These are phyloP conservation scores for Fusarium ambrosium DNA, from an alignment of 2,329 filamentous ascomycete genomes.

Conservation along the genomic window DNA sequence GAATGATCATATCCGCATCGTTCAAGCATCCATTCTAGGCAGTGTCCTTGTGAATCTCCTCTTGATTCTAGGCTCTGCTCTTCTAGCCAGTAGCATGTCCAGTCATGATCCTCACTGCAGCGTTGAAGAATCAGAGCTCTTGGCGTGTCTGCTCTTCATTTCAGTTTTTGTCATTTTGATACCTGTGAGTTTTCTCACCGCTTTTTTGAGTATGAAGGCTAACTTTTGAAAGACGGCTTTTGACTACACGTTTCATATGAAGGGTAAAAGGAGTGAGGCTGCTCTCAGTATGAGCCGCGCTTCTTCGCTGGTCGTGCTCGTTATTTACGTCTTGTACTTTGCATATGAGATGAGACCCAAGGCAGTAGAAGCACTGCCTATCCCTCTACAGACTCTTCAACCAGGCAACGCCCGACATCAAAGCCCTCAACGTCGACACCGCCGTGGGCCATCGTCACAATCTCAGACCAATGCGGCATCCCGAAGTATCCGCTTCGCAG, in stretches of 20 bases:
- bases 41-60: conserved; percentile 84
- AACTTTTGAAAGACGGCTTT: conserved; percentile 55
- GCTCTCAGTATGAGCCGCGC: conserved; percentile 82
- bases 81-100: conserved; percentile 76
- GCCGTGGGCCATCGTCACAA: conserved; percentile 19
- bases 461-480: conserved; percentile 22
- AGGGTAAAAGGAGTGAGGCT: conserved; percentile 66
- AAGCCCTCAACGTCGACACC: not conserved
- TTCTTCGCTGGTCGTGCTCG: conserved; percentile 79
- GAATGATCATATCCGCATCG: conserved; percentile 77
- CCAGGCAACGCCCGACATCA: conserved; percentile 7
- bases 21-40: conserved; percentile 81
- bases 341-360: conserved; percentile 81
- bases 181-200: conserved; percentile 45
- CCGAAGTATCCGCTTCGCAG: conserved; percentile 50
- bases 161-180: conserved; percentile 57
- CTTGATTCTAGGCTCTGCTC: conserved; percentile 81
- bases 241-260: conserved; percentile 66
- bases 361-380: conserved; percentile 75
- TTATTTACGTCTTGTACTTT: conserved; percentile 81
- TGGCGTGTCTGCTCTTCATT: conserved; percentile 54
- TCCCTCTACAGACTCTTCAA: conserved; percentile 74
- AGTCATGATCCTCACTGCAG: conserved; percentile 71
- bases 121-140: conserved; percentile 51
- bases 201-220: not conserved